phyloP scores from a whole-genome alignment of 345 rosid species.

The Populus alba region DNA sequence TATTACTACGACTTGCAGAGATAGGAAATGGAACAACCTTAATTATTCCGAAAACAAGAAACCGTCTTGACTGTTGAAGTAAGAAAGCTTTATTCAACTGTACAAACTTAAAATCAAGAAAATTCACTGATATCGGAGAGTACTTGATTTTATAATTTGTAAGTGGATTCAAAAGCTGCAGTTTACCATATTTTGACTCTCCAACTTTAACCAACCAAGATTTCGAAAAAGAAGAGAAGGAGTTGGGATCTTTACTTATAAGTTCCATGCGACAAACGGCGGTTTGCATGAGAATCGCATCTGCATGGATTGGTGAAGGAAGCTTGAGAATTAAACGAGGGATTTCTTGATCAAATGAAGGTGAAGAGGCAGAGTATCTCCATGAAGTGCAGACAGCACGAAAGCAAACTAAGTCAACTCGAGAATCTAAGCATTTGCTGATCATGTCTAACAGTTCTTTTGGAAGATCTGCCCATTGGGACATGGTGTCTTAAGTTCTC shows the following conservation, averaged over 20 bases:
- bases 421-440: conserved; percentile 6
- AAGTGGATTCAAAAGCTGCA: conserved; percentile 15
- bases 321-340: neutral
- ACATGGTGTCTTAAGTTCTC: neutral
- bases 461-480: conserved; percentile 20
- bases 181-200: conserved; percentile 1
- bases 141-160: neutral
- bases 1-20: neutral
- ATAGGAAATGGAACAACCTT: conserved; percentile 16
- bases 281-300: neutral
- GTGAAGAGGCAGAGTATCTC: neutral
- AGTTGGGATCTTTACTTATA: neutral
- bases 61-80: neutral
- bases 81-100: neutral
- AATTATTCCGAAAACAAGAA: conserved; percentile 6
- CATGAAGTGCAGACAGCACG: conserved; percentile 18
- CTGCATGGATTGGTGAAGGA: neutral
- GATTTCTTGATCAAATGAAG: neutral
- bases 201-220: conserved; percentile 13
- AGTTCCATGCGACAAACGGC: neutral
- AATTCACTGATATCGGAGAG: neutral
- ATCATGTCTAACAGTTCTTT: neutral
- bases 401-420: neutral
- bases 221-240: neutral
- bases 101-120: neutral